Percentiles rank a stretch among this genome's conserved stretches.
phyloP scores from a whole-genome alignment of 2,329 filamentous ascomycete genomes.

The Dactylellina parvicollis region DNA sequence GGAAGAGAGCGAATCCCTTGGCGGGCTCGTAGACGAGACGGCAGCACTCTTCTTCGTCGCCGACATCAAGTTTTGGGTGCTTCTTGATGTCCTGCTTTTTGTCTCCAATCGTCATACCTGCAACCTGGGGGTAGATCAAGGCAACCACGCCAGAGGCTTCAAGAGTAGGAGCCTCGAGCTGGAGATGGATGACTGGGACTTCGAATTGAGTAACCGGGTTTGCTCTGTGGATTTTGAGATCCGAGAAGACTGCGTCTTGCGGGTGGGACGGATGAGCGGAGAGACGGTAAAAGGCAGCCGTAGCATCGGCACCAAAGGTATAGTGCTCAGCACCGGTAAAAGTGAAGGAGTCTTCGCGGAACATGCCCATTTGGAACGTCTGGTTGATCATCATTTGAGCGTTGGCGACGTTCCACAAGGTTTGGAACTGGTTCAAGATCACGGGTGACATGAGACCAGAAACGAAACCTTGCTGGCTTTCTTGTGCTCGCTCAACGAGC shows the following conservation, averaged over 20 bases:
- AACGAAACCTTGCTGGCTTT: constrained; percentile 49
- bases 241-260: constrained; percentile 55
- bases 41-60: constrained; percentile 58
- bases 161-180: constrained; percentile 55
- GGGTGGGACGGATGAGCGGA: constrained; percentile 56
- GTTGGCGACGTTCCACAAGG: constrained; percentile 52
- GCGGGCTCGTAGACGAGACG: constrained; percentile 56
- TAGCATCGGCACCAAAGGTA: constrained; percentile 54
- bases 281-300: constrained; percentile 56
- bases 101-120: constrained; percentile 51
- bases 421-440: constrained; percentile 47
- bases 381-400: constrained; percentile 45
- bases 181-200: constrained; percentile 55
- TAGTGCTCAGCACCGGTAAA: constrained; percentile 56
- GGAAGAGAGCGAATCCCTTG: constrained; percentile 57
- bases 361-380: constrained; percentile 52
- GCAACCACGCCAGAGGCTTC: constrained; percentile 55
- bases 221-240: constrained; percentile 56
- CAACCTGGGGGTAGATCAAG: constrained; percentile 56
- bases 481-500: constrained; percentile 52
- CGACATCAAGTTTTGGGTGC: constrained; percentile 55
- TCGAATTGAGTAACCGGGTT: constrained; percentile 55
- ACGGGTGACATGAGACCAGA: constrained; percentile 50
- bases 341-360: constrained; percentile 52
- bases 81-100: constrained; percentile 54